Conservation (phyloP, 441 rosid species). For the Bocquillonia castaneifolia region DNA sequence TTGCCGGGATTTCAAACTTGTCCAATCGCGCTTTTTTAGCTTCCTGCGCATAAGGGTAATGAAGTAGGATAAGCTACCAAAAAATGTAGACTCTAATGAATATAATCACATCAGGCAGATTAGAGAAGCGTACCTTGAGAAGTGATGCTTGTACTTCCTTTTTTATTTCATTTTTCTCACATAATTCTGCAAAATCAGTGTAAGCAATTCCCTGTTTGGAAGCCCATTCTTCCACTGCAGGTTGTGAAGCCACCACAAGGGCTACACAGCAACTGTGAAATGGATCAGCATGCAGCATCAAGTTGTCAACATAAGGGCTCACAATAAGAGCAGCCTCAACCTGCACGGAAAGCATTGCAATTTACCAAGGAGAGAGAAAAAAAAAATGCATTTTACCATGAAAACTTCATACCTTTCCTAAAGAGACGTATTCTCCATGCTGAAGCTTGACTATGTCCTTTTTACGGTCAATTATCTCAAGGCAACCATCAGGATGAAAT, state of each 20-base stretch:
- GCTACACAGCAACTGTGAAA: conserved; percentile 85
- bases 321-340: conserved; percentile 77
- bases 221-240: conserved; percentile 76
- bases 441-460: conserved; percentile 97
- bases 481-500: conserved; percentile 91
- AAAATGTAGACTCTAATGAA: neutral
- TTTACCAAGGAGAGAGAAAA: neutral
- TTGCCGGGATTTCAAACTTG: conserved; percentile 86
- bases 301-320: conserved; percentile 67
- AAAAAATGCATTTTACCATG: neutral
- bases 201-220: conserved; percentile 53
- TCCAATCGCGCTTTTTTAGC: conserved; percentile 65
- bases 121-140: conserved; percentile 42
- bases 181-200: conserved; percentile 49
- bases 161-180: conserved; percentile 50
- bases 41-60: conserved; percentile 43
- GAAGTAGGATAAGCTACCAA: neutral
- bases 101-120: neutral
- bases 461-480: conserved; percentile 92
- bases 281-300: conserved; percentile 93
- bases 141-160: conserved; percentile 77
- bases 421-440: conserved; percentile 93
- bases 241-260: conserved; percentile 66
- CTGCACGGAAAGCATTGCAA: conserved; percentile 35
- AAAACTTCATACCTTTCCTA: conserved; percentile 69